Percentiles rank a stretch among this genome's conserved stretches.
phyloP scores from a whole-genome alignment of 129 eudicot genomes.

The Flaveria robusta region DNA sequence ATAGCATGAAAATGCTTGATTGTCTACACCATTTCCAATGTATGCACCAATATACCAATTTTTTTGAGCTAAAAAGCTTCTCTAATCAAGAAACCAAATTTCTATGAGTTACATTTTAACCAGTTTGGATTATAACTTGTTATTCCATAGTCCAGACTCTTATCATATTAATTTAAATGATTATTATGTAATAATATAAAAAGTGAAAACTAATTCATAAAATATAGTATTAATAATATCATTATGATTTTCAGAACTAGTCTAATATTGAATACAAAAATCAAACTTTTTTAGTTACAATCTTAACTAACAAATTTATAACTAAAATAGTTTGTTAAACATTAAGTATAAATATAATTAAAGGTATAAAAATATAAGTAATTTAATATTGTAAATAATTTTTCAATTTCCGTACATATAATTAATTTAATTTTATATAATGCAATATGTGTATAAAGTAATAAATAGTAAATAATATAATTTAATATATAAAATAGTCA shows the following conservation, averaged over 20 bases:
- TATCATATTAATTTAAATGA: background rate
- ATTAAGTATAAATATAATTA: background rate
- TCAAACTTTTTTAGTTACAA: background rate
- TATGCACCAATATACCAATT: background rate
- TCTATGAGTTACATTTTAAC: background rate
- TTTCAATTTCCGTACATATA: background rate
- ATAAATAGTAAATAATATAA: background rate
- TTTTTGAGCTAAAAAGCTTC: background rate
- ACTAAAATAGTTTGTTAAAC: background rate
- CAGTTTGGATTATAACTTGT: background rate
- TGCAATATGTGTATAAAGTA: background rate
- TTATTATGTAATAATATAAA: background rate
- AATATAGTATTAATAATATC: background rate
- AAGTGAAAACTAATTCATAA: background rate
- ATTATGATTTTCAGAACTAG: background rate
- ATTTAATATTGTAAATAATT: background rate
- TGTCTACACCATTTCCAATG: background rate
- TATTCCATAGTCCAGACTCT: background rate
- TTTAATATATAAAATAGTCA: background rate
- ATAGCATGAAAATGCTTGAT: background rate
- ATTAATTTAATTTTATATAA: background rate
- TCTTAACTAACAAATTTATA: background rate
- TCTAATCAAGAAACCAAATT: background rate
- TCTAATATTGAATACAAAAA: background rate
- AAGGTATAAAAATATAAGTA: background rate